Base-by-base conservation (phyloP, 2,329 filamentous ascomycete genomes). In the Penicillium olsonii region DNA sequence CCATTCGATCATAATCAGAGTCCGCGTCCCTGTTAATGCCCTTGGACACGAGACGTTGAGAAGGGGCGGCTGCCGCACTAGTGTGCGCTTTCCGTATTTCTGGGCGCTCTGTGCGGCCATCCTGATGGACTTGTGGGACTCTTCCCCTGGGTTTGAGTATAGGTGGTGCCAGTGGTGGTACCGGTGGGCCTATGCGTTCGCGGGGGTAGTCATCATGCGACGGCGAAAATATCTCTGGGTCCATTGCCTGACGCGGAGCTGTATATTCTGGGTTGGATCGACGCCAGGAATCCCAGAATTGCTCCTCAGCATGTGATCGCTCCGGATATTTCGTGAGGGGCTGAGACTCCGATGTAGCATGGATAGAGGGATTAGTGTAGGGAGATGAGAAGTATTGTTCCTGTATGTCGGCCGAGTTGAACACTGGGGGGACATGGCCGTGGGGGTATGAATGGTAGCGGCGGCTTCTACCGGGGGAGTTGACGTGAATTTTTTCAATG, bases 121-220 rank as follows among this genome's bases (percentile, higher is more conserved):
- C n/a, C 49, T 71, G 69, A 46, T 72, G 70, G 24, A 73, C 66
- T 22, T 70, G 66, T 7, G 62, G 62, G 26, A 59, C 45, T 42
- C 59, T 67, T 29, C 53, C 45, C 45, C 64, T 70, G 17, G 59
- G 50, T 40, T 59, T 67, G 20, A 53, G 45, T 47, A 64, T 69
- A 18, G 58, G 71, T 24, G 67, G 66, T 11, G 73, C 71, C 5
- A 70, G 27, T 35, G 33, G 33, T 35, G 58, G 71, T 19, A 66
- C 66, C 11, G 73, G 72, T 5, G 70, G 73, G 37, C 71, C 72
- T 69, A 75, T 74, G 43, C 12, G 14, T 31, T 14, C 29, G 29
- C 60, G 68, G 51, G 73, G 71, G 44, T 63, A 73, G 39, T 72
- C 66, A 11, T 68, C 63, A 31, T 65, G 58, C 14, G 59, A 63